Evolutionary conservation across 1,284 basidiomycete species (phyloP), one percentile per base, ranked within the genome.

Genomic region (Marasmius sp.): DNA sequence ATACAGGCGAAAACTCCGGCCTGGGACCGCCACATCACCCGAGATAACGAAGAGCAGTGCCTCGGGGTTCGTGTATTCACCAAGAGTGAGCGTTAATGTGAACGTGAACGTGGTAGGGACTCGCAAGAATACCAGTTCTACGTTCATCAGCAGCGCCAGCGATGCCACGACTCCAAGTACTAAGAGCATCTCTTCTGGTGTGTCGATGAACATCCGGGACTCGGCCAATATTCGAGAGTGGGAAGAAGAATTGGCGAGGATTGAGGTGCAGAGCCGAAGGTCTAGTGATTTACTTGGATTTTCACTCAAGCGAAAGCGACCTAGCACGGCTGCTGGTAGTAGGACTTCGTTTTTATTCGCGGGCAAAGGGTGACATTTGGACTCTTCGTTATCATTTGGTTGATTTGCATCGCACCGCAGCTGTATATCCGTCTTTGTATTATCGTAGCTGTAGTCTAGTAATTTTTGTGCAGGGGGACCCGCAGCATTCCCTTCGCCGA

Each of bases 231-330:
- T 89, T 67, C 78, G 80, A 61, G 90, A 87, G 64, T 92, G 91
- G 91, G 91, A 92, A 73, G 84, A 85, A 69, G 89, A 92, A 77
- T 80, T 92, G 52, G 84, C 80, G 64, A 81, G 83, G 64, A 91
- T 92, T 67, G 90, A 92, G 75, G 75, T 77, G 66, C 78, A 77
- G 69, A 89, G 86, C 68, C 80, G 85, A 61, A 79, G 82, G 67
- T 85, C 81, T 61, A 90, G 85, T 61, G 81, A 84, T 70, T 79
- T 89, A 77, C 74, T 86, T 52, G 84, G 84, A n/a, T 82, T 85
- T 68, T 71, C 76, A 63, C 77, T 79, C 56, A 82, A 79, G 74
- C 79, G 81, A 67, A 81, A 79, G 70, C 75, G 75, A 58, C 69
- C 67, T 22, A 57, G 39, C 27, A 48, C 52, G 36, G 45, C 45